Conservation (phyloP, 2,329 filamentous ascomycete species). For the Pyrenochaeta sp. region DNA sequence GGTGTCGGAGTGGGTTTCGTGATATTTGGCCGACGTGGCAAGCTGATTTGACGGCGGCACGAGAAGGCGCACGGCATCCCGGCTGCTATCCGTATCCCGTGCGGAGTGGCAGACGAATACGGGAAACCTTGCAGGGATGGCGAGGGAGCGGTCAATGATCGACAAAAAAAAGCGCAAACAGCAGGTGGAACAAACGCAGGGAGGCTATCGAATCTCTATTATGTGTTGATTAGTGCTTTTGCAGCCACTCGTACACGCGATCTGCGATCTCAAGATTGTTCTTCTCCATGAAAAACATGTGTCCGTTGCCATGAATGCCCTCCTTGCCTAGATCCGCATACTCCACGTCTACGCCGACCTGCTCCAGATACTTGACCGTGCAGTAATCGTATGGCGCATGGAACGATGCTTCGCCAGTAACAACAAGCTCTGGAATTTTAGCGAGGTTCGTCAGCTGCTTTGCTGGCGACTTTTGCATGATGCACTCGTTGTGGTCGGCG, state of each 20-base stretch:
- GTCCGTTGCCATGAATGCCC: conserved; percentile 69
- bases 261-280: conserved; percentile 30
- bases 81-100: neutral
- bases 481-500: conserved; percentile 43
- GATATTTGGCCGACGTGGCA: too few relatives aligned
- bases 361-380: conserved; percentile 60
- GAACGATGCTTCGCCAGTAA: conserved; percentile 63
- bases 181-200: neutral
- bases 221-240: conserved; percentile 2
- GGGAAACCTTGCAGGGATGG: neutral
- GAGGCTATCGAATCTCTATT: neutral
- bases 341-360: conserved; percentile 46
- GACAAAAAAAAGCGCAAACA: too few relatives aligned
- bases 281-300: conserved; percentile 46
- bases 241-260: conserved; percentile 4
- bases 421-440: conserved; percentile 58
- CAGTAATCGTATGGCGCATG: conserved; percentile 66
- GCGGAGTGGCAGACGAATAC: neutral
- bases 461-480: conserved; percentile 51
- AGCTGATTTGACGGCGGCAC: neutral
- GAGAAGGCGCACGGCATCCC: neutral
- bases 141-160: neutral
- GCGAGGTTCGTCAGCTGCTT: conserved; percentile 60
- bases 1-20: neutral
- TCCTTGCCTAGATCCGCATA: conserved; percentile 55